Base-by-base conservation (phyloP, 345 rosid species). In the Physaria fendleri region DNA sequence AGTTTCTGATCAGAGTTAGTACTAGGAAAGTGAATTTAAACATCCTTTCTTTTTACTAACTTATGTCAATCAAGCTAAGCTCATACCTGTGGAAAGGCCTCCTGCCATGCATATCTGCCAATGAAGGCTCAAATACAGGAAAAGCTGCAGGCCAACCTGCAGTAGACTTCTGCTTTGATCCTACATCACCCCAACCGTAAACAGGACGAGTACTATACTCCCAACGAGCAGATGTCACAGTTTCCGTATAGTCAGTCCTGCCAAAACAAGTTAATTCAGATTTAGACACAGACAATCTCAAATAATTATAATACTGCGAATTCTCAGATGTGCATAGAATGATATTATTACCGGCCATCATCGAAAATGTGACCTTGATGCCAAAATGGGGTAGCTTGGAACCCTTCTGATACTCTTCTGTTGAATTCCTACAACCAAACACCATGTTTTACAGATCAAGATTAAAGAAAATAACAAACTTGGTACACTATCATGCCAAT, bases 21-120 rank as follows among this genome's bases (percentile, higher is more conserved):
- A 22, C 39, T 11, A 15, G 27, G 33, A 8, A 39, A 23, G 21
- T 43, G 59, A 49, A 41, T 30, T 6, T 17, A 51, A 50, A 39
- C 2, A 7, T 33, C 35, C 40, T 10, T 28, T 21, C 13, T 28
- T 21, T 18, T 6, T 40, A 39, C 20, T 10, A 21, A 37, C 6
- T 38, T 30, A 13, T 24, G 59, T 17, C 5, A 25, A 23, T 45
- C 12, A 32, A 39, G 39, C 32, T 5, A 62, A 47, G 15, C 1
- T 43, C 62, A 33, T 53, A 75, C 98, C 98, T 69, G 96, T 92
- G 74, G 98, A 92, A 64, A 92, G 96, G 65, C 98, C 96, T 54
- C 87, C 87, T 4, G 93, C 98, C 96, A 92, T 84, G 85, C 98
- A 88, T 65, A 86, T 67, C 82, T 92, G 98, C 98, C 98, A 92